These are phyloP conservation scores for Solanum medicagineum DNA, from an alignment of 257 asterid species.

Conservation along the genomic window DNA sequence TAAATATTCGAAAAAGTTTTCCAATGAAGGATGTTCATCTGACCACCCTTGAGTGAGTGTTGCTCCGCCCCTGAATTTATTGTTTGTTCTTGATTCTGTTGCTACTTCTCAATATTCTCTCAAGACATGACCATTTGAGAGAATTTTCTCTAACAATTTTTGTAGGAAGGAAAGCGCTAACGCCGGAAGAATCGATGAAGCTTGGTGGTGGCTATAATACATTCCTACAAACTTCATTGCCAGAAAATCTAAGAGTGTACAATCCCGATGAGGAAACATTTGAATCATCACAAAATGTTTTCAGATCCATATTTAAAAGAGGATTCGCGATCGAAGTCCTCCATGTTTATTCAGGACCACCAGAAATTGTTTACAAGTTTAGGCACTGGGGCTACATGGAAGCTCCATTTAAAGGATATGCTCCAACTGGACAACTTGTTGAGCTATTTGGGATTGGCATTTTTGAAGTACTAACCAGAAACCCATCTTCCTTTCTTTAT, in stretches of 20 bases:
- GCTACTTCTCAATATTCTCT: neutral
- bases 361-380: conserved; percentile 47
- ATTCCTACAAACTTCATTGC: conserved; percentile 61
- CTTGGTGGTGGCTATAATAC: conserved; percentile 76
- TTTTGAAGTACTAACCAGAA: conserved; percentile 29
- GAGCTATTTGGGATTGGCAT: conserved; percentile 41
- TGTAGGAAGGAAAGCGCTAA: conserved; percentile 8
- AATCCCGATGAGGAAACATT: conserved; percentile 47
- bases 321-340: conserved; percentile 65
- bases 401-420: conserved; percentile 43
- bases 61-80: too few species aligned
- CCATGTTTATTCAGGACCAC: conserved; percentile 66
- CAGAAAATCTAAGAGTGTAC: conserved; percentile 30
- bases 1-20: too few species aligned
- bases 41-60: too few species aligned
- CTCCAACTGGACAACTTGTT: conserved; percentile 53
- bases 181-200: conserved; percentile 23
- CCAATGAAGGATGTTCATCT: too few species aligned
- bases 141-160: neutral
- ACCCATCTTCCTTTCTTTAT: neutral
- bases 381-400: conserved; percentile 85
- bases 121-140: neutral
- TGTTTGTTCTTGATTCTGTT: neutral
- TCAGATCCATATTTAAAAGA: conserved; percentile 38
- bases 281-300: conserved; percentile 48